Conservation (phyloP, 1,284 basidiomycete genomes). For the Ganoderma sp. region DNA sequence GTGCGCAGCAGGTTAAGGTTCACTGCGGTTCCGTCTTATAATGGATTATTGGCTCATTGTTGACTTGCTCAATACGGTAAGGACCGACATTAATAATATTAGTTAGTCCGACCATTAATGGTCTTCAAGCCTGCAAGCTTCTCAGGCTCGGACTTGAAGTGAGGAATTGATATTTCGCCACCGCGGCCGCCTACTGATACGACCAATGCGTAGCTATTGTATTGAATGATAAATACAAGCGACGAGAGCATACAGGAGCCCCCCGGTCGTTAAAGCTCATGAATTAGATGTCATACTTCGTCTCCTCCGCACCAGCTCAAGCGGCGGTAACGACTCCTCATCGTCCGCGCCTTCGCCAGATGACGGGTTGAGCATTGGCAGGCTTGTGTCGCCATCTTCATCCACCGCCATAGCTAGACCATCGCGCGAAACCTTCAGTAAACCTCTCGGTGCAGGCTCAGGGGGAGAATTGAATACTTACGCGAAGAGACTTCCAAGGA, state of each 20-base stretch:
- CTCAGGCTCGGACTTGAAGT: too few species aligned
- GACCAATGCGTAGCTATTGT: background rate
- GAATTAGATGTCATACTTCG: constrained; percentile 4
- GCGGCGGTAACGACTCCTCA: constrained; percentile 49
- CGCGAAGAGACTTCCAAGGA: constrained; percentile 16
- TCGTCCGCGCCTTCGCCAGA: constrained; percentile 8
- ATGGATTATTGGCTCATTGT: background rate
- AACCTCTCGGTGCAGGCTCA: constrained; percentile 9
- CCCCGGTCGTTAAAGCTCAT: constrained; percentile 1
- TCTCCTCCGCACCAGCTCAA: constrained; percentile 57
- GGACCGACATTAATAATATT: background rate
- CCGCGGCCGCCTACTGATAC: background rate
- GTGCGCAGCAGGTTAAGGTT: constrained; percentile 9
- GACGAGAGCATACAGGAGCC: background rate
- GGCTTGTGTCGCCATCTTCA: constrained; percentile 49
- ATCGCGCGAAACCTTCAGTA: background rate
- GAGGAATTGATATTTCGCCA: background rate
- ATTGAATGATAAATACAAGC: background rate
- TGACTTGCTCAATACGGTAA: background rate
- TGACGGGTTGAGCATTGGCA: constrained; percentile 9
- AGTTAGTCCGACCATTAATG: background rate
- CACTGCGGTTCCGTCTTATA: background rate
- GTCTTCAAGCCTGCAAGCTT: too few species aligned
- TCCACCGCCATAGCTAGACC: constrained; percentile 25
- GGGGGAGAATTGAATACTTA: constrained; percentile 24